Conservation (phyloP, 192 early-diverging fungal genomes). For the Coemansia sp. region DNA sequence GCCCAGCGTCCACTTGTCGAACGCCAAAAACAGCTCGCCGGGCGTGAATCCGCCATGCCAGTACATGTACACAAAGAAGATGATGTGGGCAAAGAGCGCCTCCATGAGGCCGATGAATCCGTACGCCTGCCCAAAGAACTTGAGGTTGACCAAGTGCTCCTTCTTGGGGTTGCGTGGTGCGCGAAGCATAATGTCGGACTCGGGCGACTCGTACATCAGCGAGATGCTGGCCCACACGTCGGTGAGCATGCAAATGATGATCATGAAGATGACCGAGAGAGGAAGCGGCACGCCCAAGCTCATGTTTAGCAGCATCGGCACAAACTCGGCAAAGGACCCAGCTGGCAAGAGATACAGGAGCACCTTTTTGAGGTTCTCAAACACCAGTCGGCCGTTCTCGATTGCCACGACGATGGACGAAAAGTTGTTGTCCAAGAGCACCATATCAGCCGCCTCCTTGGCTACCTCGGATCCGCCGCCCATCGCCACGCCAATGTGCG, state of each 20-base stretch:
- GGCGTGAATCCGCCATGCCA: no score
- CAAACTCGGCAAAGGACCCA: constrained; percentile 67
- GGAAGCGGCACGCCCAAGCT: constrained; percentile 75
- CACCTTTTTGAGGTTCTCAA: no score
- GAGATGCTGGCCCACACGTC: constrained; percentile 61
- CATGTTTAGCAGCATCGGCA: constrained; percentile 69
- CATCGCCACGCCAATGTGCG: constrained; percentile 29
- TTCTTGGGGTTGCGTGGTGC: constrained; percentile 67
- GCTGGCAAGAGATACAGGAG: no score
- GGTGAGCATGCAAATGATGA: constrained; percentile 62
- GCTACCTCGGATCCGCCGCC: no score
- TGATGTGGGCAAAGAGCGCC: constrained; percentile 59
- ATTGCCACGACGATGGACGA: no score
- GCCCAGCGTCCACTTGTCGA: no score
- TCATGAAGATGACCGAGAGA: constrained; percentile 71
- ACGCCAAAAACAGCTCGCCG: no score
- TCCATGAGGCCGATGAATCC: constrained; percentile 71
- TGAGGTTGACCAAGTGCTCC: constrained; percentile 62
- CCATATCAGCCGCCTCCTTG: no score
- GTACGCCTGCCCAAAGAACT: constrained; percentile 69
- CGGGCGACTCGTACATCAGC: constrained; percentile 71
- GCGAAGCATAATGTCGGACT: constrained; percentile 67
- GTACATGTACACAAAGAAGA: no score
- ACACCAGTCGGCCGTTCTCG: no score
- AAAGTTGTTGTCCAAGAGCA: no score